Base-by-base conservation (phyloP, 1,284 basidiomycete genomes). In the Naganishia sp. region DNA sequence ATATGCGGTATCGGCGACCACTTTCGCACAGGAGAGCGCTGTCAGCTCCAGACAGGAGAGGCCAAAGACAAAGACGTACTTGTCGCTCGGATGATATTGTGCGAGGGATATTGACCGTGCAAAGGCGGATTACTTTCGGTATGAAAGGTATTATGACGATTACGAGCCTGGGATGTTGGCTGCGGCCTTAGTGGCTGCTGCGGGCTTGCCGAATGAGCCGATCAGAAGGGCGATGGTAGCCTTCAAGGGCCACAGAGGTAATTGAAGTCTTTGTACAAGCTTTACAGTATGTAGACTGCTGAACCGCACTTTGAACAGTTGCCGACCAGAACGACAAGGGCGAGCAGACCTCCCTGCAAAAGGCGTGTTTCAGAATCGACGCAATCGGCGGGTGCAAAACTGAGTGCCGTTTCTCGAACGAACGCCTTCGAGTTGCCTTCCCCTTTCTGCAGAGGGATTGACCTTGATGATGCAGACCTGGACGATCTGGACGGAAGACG, bases 1-100 rank as follows among this genome's bases (percentile, higher is more conserved):
- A 57, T 78, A 79, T 0, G 72, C 66, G 18, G 74, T 73, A 60
- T 81, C 77, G 25, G 67, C 73, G 1, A 79, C 79, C 78, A 80
- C 71, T 74, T 32, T 52, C 51, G 28, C 28, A 28, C 28, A 28
- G 28, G 28, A 21, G 25, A 28, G 51, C 23, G 51, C n/a, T 18
- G 28, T 18, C 17, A 18, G 23, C 1, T 6, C 17, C 7, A 35
- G 28, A 18, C 13, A 18, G 21, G 13, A 23, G 11, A 21, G 23
- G 18, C 51, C 17, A 28, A 17, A 15, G 21, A 28, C 7, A 10
- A n/a, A 35, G 17, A 52, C 51, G 28, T 52, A 52, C 51, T 52
- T 28, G 18, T 52, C 51, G 51, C 6, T 13, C 15, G 17, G 10
- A 28, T 52, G n/a, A 7, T 52, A 18, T 35, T 28, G 9, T 28